Conservation (phyloP, 2,329 filamentous ascomycete species). For the Aspergillus hortae region DNA sequence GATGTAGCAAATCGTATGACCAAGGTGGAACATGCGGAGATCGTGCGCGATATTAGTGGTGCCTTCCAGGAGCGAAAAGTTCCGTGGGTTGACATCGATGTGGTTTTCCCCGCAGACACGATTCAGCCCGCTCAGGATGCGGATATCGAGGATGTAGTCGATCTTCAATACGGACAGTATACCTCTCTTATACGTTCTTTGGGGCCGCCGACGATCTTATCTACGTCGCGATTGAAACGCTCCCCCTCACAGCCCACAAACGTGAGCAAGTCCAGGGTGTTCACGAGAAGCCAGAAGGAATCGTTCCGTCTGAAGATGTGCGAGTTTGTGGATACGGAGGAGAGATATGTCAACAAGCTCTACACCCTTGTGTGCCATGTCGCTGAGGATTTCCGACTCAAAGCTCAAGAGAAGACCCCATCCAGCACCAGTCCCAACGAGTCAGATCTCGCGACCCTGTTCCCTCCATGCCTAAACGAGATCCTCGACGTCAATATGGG, state of each 20-base stretch:
- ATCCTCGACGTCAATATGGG: constrained; percentile 78
- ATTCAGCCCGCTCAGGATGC: constrained; percentile 62
- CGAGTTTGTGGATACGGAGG: constrained; percentile 89
- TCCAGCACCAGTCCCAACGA: constrained; percentile 68
- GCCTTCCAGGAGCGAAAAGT: constrained; percentile 78
- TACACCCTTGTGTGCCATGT: constrained; percentile 78
- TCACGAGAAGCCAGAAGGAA: constrained; percentile 77
- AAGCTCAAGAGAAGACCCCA: constrained; percentile 56
- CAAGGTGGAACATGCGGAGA: constrained; percentile 71
- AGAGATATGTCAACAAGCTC: constrained; percentile 86
- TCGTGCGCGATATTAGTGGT: constrained; percentile 68
- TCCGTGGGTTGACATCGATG: constrained; percentile 81
- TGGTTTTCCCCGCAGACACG: constrained; percentile 75
- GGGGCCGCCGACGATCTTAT: constrained; percentile 80
- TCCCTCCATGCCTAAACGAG: constrained; percentile 73
- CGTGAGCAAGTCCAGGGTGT: constrained; percentile 71
- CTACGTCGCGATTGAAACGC: constrained; percentile 77
- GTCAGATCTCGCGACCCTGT: constrained; percentile 70
- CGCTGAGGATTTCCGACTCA: constrained; percentile 73
- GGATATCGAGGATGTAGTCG: constrained; percentile 24
- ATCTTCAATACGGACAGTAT: constrained; percentile 70
- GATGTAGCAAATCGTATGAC: constrained; percentile 83
- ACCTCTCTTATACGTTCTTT: constrained; percentile 72
- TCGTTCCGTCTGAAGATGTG: constrained; percentile 82
- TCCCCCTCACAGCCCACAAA: constrained; percentile 84